phyloP scores from a whole-genome alignment of 192 early-diverging fungal species.

The Geosiphon pyriformis region DNA sequence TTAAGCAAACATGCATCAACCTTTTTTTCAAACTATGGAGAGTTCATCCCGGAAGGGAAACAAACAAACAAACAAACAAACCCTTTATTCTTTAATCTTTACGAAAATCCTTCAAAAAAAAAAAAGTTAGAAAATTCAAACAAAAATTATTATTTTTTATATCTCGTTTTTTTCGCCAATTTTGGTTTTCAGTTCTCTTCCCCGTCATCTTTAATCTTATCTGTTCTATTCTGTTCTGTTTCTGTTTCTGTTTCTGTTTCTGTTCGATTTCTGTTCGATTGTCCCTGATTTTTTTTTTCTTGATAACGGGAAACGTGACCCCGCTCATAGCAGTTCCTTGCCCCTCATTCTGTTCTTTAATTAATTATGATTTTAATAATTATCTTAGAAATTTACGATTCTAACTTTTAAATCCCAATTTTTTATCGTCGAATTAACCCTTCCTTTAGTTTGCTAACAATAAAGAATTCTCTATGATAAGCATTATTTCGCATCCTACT shows the following conservation, averaged over 20 bases:
- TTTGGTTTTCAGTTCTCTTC: neutral
- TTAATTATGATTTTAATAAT: neutral
- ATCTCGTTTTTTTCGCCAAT: neutral
- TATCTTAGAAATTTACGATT: neutral
- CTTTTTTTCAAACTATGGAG: neutral
- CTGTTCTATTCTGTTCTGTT: neutral
- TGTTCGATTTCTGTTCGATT: neutral
- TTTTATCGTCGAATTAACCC: neutral
- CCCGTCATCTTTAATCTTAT: neutral
- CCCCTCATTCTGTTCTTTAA: neutral
- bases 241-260: neutral
- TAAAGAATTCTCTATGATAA: neutral
- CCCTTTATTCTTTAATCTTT: too few relatives aligned
- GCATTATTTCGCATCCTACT: too few relatives aligned
- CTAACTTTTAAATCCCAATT: neutral
- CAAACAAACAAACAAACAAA: neutral
- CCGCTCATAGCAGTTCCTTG: too few relatives aligned
- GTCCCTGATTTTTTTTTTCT: neutral
- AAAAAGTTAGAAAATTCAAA: neutral
- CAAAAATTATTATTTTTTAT: neutral
- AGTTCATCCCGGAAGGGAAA: neutral
- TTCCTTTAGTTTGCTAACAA: neutral
- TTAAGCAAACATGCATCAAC: neutral
- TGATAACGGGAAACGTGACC: neutral
- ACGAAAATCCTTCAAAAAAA: neutral